Evolutionary conservation across 208 protist genomes (phyloP), one percentile per base, ranked within the genome.

Genomic region (Acanthamoeba triangularis): DNA sequence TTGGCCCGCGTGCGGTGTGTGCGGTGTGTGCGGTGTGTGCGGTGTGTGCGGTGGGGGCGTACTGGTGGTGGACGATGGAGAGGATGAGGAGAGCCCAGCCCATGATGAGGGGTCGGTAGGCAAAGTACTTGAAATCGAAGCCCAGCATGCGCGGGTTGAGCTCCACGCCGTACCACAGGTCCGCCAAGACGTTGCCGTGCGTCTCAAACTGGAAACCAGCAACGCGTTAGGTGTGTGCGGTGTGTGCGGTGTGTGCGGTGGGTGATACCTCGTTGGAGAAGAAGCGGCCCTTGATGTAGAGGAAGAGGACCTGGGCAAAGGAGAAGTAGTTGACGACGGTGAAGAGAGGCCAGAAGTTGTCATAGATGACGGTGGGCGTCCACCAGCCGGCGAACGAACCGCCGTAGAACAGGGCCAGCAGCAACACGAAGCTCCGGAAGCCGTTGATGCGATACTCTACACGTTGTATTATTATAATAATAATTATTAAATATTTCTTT

Each of bases 21-120:
- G n/a, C 44, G 44, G 44, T 47, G 44, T 47, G 44, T 47, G 44
- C 44, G 44, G 44, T 7, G 44, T n/a, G n/a, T n/a, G 44, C 44
- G 44, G 44, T 11, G 52, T 23, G 52, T 69, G 61, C 25, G 33
- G 11, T n/a, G n/a, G 11, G 63, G 13, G 33, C 49, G 78, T 61
- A 87, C 44, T 87, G 78, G 49, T 87, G 44, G 33, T 87, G 78
- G 13, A 49, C 78, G 49, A 87, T 87, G 37, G 78, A 87, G 11
- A 87, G 78, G 33, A 87, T 87, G 78, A 87, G 78, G 33, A 87
- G 37, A n/a, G 78, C 78, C 78, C 78, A 87, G 72, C 78, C 78
- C 78, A 87, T 87, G 78, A 87, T 87, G 44, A 87, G 78, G n/a
- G 78, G 78, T 16, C 78, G 78, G 41, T 87, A 87, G 28, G 78